A percentile compares a stretch with the other conserved stretches of the same genome.
Evolutionary conservation across 2,329 filamentous ascomycete genomes (phyloP).

Genomic region (Colletotrichum sp.): DNA sequence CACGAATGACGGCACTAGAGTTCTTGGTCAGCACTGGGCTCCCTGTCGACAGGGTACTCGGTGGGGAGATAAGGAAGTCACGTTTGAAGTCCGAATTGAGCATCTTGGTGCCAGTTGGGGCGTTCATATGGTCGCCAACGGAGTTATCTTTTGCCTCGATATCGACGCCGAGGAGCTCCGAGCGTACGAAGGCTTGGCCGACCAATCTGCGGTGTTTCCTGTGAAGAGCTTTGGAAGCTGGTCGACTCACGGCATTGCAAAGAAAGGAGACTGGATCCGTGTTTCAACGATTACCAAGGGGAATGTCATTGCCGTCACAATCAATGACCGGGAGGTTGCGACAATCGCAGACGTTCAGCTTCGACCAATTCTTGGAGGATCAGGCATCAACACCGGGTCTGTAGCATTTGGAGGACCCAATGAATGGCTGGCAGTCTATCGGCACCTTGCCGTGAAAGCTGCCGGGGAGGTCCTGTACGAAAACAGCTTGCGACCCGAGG

Average conservation of each 20-base stretch:
- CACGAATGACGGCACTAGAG: neutral
- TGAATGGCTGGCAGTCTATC: neutral
- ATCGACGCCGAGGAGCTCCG: neutral
- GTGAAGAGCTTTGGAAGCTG: conserved; percentile 4
- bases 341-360: conserved; percentile 1
- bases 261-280: neutral
- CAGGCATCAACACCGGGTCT: conserved; percentile 6
- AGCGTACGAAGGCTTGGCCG: neutral
- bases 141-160: conserved; percentile 14
- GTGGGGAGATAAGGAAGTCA: neutral
- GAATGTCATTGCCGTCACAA: neutral
- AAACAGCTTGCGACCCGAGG: neutral
- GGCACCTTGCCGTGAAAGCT: neutral
- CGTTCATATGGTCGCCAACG: conserved; percentile 19
- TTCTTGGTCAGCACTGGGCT: conserved; percentile 9
- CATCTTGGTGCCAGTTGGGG: conserved; percentile 9
- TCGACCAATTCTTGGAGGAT: neutral
- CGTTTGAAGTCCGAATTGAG: neutral
- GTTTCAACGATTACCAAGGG: neutral
- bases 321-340: neutral
- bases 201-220: conserved; percentile 1
- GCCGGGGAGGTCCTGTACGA: neutral
- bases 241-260: neutral
- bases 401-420: conserved; percentile 11
- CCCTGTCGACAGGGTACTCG: conserved; percentile 9